Percentiles rank a stretch among this genome's conserved stretches.
phyloP scores from a whole-genome alignment of 768 basidiomycete genomes.

The Russula compacta region DNA sequence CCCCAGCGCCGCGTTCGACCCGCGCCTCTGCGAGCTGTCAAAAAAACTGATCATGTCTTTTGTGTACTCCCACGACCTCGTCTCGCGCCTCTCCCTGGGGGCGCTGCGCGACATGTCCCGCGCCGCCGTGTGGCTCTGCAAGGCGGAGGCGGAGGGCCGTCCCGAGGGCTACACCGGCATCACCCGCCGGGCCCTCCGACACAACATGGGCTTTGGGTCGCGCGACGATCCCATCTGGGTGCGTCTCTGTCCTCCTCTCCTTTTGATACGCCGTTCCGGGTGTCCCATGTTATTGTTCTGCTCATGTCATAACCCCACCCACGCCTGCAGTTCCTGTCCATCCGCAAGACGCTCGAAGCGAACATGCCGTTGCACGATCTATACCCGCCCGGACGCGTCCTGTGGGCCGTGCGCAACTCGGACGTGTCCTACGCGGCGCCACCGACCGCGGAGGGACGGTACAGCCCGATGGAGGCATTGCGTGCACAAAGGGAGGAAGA shows the following conservation, averaged over 20 bases:
- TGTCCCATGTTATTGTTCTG: neutral
- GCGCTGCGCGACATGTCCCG: slow-evolving; percentile 68
- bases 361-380: slow-evolving; percentile 67
- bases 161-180: slow-evolving; percentile 34
- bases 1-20: slow-evolving; percentile 51
- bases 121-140: slow-evolving; percentile 72
- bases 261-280: neutral
- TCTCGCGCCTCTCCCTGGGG: slow-evolving; percentile 69
- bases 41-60: slow-evolving; percentile 64
- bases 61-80: slow-evolving; percentile 75
- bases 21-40: slow-evolving; percentile 49
- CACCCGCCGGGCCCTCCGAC: slow-evolving; percentile 41
- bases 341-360: slow-evolving; percentile 77
- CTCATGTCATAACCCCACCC: neutral
- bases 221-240: slow-evolving; percentile 36
- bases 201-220: slow-evolving; percentile 53
- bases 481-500: slow-evolving; percentile 29
- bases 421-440: slow-evolving; percentile 53
- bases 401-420: slow-evolving; percentile 71
- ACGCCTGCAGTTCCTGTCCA: slow-evolving; percentile 53
- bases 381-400: slow-evolving; percentile 68
- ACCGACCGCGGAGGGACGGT: slow-evolving; percentile 22
- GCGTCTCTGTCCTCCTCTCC: neutral
- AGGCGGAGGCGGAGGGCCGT: slow-evolving; percentile 42
- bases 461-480: slow-evolving; percentile 2